Base-by-base conservation (phyloP, 2,329 filamentous ascomycete species). In the Chrysosporium queenslandicum region DNA sequence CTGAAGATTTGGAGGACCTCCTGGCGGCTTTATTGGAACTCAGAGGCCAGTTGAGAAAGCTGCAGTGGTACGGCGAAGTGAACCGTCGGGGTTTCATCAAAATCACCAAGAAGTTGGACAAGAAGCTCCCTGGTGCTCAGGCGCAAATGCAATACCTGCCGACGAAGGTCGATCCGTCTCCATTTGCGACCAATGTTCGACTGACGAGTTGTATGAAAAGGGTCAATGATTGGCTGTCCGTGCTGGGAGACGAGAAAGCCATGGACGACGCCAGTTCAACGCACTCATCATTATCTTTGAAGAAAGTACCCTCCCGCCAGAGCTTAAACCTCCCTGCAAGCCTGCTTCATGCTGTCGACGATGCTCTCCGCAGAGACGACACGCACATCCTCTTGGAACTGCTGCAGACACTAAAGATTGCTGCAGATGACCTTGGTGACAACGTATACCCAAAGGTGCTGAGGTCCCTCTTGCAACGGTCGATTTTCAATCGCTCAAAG, bases 61-160 rank as follows among this genome's bases (percentile, higher is more conserved):
- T 98, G 49, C 87, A 94, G 68, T 97, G 90, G 90, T 98, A 97
- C 66, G 91, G 90, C 46, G 91, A 97, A 71, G 91, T 97, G 63
- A 98, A 98, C 68, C 81, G 90, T 49, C 79, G 87, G 58, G 92
- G 92, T 1, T 98, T 98, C 64, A 81, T 94, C 67, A 98, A 98
- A 73, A 98, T 98, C 68, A 95, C 92, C 48, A 98, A 98, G 75
- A 98, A 98, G 71, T 75, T 96, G 42, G 92, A 98, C 71, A 98
- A 98, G 73, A 96, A 94, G 72, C 80, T 96, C 2, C 78, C 85
- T 1, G 78, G 80, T 42, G 80, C 82, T 2, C 79, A 83, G 47
- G 84, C 87, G 0, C 90, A 96, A 72, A 83, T 87, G 65, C 81
- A 83, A 53, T 98, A 97, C 64, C 77, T 98, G 55, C 82, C 86